Evolutionary conservation across 1,284 basidiomycete genomes (phyloP).

Genomic region (Entoloma clypeatum): DNA sequence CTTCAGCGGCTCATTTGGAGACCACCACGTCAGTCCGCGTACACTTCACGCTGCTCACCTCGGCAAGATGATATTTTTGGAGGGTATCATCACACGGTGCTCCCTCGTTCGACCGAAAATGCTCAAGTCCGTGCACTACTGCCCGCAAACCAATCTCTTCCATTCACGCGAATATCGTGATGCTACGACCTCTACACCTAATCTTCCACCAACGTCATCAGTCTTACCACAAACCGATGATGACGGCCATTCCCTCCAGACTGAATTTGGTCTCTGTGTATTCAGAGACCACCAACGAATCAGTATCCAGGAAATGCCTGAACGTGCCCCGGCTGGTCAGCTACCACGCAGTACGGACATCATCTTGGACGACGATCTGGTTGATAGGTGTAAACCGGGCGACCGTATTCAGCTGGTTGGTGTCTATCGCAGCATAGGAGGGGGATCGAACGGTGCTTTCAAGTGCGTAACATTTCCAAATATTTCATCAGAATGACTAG

Average conservation of each 20-base stretch:
- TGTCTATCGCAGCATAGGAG: slow-evolving; percentile 91
- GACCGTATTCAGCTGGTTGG: slow-evolving; percentile 98
- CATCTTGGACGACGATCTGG: slow-evolving; percentile 94
- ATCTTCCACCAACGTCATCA: slow-evolving; percentile 86
- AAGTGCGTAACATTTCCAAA: slow-evolving; percentile 57
- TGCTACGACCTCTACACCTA: slow-evolving; percentile 81
- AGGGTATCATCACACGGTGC: slow-evolving; percentile 98
- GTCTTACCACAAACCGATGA: slow-evolving; percentile 91
- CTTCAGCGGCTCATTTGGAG: slow-evolving; percentile 98
- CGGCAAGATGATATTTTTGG: slow-evolving; percentile 94
- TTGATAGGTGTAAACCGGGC: slow-evolving; percentile 96
- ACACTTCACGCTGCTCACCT: slow-evolving; percentile 87
- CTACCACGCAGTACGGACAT: slow-evolving; percentile 95
- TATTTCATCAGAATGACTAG: slow-evolving; percentile 15
- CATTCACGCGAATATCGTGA: slow-evolving; percentile 93
- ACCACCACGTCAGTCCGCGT: slow-evolving; percentile 96
- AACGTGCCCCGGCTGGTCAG: slow-evolving; percentile 96
- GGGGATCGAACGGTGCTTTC: slow-evolving; percentile 85
- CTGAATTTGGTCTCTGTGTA: slow-evolving; percentile 89
- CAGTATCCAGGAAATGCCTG: slow-evolving; percentile 99
- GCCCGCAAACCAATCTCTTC: slow-evolving; percentile 81
- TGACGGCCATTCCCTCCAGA: slow-evolving; percentile 82
- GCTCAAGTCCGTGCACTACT: slow-evolving; percentile 95
- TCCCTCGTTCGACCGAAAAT: slow-evolving; percentile 99
- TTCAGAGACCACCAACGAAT: slow-evolving; percentile 98